Evolutionary conservation across 345 rosid species (phyloP).

Genomic region (Boechera divaricarpa): DNA sequence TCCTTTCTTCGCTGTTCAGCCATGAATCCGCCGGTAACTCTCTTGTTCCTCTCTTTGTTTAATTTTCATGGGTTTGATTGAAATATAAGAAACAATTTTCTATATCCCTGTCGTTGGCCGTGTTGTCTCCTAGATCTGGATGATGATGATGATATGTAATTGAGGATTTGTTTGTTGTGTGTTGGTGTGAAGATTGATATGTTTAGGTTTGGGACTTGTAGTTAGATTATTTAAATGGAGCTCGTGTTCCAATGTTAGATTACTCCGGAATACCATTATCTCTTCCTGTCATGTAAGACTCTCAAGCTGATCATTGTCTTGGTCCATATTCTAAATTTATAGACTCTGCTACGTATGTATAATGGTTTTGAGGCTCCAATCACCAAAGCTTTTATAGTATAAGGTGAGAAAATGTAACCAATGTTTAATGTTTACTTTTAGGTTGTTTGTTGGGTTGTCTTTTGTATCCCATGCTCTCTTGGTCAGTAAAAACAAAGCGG

Average conservation of each 20-base stretch:
- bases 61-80: too few relatives aligned
- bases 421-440: constrained; percentile 6
- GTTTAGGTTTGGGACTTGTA: not conserved
- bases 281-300: not conserved
- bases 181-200: too few relatives aligned
- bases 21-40: too few relatives aligned
- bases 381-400: not conserved
- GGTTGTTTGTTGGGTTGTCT: constrained; percentile 1
- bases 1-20: too few relatives aligned
- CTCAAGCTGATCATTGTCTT: not conserved
- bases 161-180: too few relatives aligned
- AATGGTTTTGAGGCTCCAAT: not conserved
- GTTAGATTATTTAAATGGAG: not conserved
- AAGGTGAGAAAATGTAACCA: not conserved
- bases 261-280: not conserved
- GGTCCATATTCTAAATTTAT: not conserved
- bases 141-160: too few relatives aligned
- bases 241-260: constrained; percentile 8
- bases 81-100: too few relatives aligned
- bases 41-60: too few relatives aligned
- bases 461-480: constrained; percentile 26
- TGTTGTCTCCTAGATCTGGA: too few relatives aligned
- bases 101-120: too few relatives aligned
- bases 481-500: not conserved
- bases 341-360: not conserved